phyloP scores from a whole-genome alignment of 176 grass and related monocot species.

The Ensete ventricosum region DNA sequence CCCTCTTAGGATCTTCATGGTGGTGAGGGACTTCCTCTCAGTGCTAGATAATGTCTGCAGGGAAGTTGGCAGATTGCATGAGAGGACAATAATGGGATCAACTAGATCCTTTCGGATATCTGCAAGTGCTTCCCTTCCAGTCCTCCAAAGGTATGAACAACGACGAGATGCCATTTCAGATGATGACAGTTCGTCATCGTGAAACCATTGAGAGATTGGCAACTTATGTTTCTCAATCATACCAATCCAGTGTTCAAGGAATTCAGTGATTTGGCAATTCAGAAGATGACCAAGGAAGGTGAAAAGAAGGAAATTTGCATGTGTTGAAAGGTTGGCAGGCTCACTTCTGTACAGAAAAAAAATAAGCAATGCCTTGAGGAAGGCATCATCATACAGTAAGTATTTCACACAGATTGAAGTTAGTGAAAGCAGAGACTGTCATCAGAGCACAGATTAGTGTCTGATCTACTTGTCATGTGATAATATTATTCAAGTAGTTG shows the following conservation, averaged over 20 bases:
- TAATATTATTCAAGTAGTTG: not conserved
- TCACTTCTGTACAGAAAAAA: slow-evolving; percentile 5
- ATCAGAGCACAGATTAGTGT: not conserved
- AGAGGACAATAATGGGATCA: slow-evolving; percentile 62
- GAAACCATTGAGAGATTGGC: slow-evolving; percentile 7
- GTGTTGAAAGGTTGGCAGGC: not conserved
- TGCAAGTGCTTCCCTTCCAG: slow-evolving; percentile 44
- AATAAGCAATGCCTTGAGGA: slow-evolving; percentile 2
- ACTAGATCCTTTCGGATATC: slow-evolving; percentile 76
- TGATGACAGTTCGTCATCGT: slow-evolving; percentile 64
- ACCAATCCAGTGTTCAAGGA: not conserved
- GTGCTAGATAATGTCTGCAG: slow-evolving; percentile 84
- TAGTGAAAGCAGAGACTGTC: not conserved
- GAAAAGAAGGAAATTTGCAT: not conserved
- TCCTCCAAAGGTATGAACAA: slow-evolving; percentile 38
- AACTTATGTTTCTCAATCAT: not conserved
- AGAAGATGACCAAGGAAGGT: not conserved
- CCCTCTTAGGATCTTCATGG: slow-evolving; percentile 96
- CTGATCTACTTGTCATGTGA: not conserved
- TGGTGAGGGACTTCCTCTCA: slow-evolving; percentile 89
- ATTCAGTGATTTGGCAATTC: not conserved
- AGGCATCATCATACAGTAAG: not conserved
- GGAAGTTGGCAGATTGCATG: slow-evolving; percentile 82
- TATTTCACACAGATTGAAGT: not conserved
- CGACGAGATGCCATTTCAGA: slow-evolving; percentile 48